Base-by-base conservation (phyloP, 495 filamentous ascomycete species). In the Chaetomium tenue region DNA sequence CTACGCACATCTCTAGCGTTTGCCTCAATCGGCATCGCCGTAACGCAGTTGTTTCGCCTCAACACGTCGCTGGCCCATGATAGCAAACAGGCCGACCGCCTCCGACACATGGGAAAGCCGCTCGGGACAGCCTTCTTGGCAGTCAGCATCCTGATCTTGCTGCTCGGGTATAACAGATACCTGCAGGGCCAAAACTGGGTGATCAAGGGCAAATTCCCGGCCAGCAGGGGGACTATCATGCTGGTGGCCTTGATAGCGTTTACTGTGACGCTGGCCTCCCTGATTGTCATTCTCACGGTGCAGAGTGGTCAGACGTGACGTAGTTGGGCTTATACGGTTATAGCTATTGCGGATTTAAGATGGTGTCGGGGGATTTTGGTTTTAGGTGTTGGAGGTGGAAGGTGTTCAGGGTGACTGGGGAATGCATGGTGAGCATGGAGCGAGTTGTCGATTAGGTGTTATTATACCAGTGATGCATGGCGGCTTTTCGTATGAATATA, bases 11-110 rank as follows among this genome's bases (percentile, higher is more conserved):
- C 92, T 23, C 83, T 98, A 50, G 91, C 93, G 54, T 98, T 98
- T 73, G 95, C 94, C 44, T 92, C 88, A 56, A 98, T 98, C 70
- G 94, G 94, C 61, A 93, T 98, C 65, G 94, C 93, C 58, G 86
- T 98, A 56, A 97, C 95, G 2, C 94, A 98, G 75, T 85, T 98
- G 56, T 98, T 98, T 78, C 89, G 94, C 28, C 87, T 98, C 53
- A 97, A 96, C 81, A 89, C 84, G 26, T 81, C 87, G 39, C 76
- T 89, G 63, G 70, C 77, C 12, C 64, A 73, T 22, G 68, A 72
- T 23, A 64, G 67, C 23, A 30, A 70, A 26, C 70, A 72, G 28
- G 72, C 72, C 9, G 66, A 76, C 18, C 77, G 67, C n/a, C 84
- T 97, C 18, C 83, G 88, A 57, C 87, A 87, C 58, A 81, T 97